Base-by-base conservation (phyloP, 192 early-diverging fungal genomes). In the Spizellomyces sp. region DNA sequence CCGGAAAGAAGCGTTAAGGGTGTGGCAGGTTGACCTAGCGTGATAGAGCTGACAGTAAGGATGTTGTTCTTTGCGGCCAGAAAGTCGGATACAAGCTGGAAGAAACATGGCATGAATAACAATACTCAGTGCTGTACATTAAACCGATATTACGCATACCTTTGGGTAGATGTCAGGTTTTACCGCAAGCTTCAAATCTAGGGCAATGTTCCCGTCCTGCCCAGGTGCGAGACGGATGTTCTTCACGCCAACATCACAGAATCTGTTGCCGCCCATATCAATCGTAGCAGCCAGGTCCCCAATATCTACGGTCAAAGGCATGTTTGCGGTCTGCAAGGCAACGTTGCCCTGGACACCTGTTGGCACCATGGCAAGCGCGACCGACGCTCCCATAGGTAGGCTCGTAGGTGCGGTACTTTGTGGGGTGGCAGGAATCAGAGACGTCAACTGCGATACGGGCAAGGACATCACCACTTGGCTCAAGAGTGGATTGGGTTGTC, bases 121-220 rank as follows among this genome's bases (percentile, higher is more conserved):
- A n/a, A n/a, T n/a, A n/a, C n/a, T n/a, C n/a, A n/a, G n/a, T n/a
- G n/a, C n/a, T n/a, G n/a, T n/a, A n/a, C n/a, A n/a, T n/a, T n/a
- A n/a, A n/a, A n/a, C n/a, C n/a, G n/a, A n/a, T n/a, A n/a, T n/a
- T n/a, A n/a, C n/a, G n/a, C 9, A n/a, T n/a, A n/a, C n/a, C n/a
- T 22, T 43, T 9, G 69, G 69, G 27, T 70, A 70, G 17, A 70
- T 48, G 45, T 70, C 56, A 14, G 69, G 58, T 6, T 27, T 19
- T 15, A 70, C 69, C 8, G 69, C 69, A 47, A 70, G 47, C n/a
- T 47, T 57, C 44, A 70, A 12, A 62, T 70, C 59, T 17, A 70
- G n/a, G 42, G 57, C 69, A 56, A 70, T n/a, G 45, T 27, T 46
- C 5, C 56, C 69, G 5, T 58, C 59, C 5, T 42, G 46, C 12